phyloP scores from a whole-genome alignment of 2,329 filamentous ascomycete species.

The Cladosporium sp. region DNA sequence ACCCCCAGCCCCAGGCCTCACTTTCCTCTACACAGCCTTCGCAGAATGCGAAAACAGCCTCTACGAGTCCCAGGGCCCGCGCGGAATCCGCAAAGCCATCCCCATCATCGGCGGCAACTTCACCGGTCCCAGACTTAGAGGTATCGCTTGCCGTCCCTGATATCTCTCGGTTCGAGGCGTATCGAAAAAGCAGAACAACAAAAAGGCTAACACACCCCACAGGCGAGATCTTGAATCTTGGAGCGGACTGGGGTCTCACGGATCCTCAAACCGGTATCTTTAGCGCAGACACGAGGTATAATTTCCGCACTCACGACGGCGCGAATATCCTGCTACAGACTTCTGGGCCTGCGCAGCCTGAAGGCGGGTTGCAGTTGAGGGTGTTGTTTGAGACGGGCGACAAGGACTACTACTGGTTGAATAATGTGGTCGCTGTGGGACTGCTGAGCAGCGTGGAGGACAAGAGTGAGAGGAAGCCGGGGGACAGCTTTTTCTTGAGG shows the following conservation, averaged over 20 bases:
- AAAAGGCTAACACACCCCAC: not conserved
- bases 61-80: conserved; percentile 31
- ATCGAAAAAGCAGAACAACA: too few species aligned
- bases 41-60: conserved; percentile 31
- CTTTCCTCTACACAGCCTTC: conserved; percentile 36
- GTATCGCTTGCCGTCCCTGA: not conserved
- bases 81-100: conserved; percentile 34
- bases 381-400: conserved; percentile 41
- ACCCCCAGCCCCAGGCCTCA: conserved; percentile 29
- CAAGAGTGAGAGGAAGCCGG: conserved; percentile 22
- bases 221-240: conserved; percentile 39
- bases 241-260: conserved; percentile 43
- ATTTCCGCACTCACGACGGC: conserved; percentile 41
- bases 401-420: conserved; percentile 42
- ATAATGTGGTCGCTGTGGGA: conserved; percentile 38
- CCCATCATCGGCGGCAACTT: conserved; percentile 38
- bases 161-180: too few species aligned
- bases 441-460: conserved; percentile 24
- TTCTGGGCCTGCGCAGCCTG: conserved; percentile 34
- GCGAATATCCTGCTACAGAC: conserved; percentile 40
- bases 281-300: conserved; percentile 42
- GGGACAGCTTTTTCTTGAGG: conserved; percentile 26
- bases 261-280: conserved; percentile 36
- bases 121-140: conserved; percentile 32
- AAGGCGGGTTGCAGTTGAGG: conserved; percentile 37